Percentiles rank a stretch among this genome's conserved stretches.
These are phyloP conservation scores for Wickerhamiella brachini DNA, from an alignment of 805 yeast species.

Conservation along the genomic window DNA sequence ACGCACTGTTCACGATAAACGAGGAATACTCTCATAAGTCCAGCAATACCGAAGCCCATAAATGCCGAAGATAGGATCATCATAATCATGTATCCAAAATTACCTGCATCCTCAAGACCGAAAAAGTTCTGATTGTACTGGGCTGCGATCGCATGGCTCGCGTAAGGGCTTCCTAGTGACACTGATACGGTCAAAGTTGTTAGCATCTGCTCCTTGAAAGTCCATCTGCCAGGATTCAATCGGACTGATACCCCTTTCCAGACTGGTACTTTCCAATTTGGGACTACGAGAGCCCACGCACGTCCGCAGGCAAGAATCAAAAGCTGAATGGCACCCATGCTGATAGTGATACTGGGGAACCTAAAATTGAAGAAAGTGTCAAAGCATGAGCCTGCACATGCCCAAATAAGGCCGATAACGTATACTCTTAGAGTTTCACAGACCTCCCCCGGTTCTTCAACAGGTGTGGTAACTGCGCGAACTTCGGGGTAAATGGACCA, in stretches of 20 bases:
- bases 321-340: constrained; percentile 41
- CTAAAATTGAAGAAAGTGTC: constrained; percentile 48
- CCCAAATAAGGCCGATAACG: constrained; percentile 37
- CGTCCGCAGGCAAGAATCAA: constrained; percentile 48
- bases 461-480: constrained; percentile 39
- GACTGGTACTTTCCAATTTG: constrained; percentile 6
- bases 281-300: constrained; percentile 21
- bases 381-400: constrained; percentile 41
- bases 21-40: constrained; percentile 44
- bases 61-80: constrained; percentile 44
- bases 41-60: constrained; percentile 56
- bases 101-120: constrained; percentile 11
- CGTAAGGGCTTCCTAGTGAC: constrained; percentile 17
- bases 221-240: constrained; percentile 43
- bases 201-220: constrained; percentile 24
- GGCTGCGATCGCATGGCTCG: constrained; percentile 22
- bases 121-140: constrained; percentile 21
- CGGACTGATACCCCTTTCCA: constrained; percentile 7
- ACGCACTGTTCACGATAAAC: constrained; percentile 39
- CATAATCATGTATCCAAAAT: constrained; percentile 39
- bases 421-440: constrained; percentile 42
- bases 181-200: constrained; percentile 30
- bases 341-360: constrained; percentile 38
- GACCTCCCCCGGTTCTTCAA: constrained; percentile 34
- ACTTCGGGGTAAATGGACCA: constrained; percentile 52